Evolutionary conservation across 768 basidiomycete species (phyloP).

Genomic region (Chiua virens): DNA sequence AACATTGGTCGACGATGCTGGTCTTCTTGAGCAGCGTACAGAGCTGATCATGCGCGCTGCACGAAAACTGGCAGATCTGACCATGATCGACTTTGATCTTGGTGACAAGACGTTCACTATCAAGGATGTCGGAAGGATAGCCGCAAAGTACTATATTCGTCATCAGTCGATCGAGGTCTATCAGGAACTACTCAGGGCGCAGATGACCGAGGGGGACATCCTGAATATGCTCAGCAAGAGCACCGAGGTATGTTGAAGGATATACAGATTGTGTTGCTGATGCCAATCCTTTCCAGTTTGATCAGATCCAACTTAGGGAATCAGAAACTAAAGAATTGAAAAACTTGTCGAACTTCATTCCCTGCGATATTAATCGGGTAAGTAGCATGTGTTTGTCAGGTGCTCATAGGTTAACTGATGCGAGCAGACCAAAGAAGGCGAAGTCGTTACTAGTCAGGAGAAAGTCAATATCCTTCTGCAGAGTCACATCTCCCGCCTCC

Average conservation of each 20-base stretch:
- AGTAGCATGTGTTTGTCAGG: constrained; percentile 12
- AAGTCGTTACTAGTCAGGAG: constrained; percentile 60
- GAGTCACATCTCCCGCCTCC: constrained; percentile 76
- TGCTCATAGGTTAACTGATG: neutral
- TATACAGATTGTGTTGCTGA: neutral
- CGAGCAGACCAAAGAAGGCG: constrained; percentile 31
- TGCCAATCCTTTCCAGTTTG: constrained; percentile 56
- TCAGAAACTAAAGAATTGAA: constrained; percentile 85
- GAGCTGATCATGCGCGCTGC: constrained; percentile 70
- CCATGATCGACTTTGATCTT: constrained; percentile 81
- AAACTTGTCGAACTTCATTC: constrained; percentile 60
- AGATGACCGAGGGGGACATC: constrained; percentile 93
- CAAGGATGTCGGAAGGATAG: constrained; percentile 94
- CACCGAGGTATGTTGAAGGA: constrained; percentile 65
- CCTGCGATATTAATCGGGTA: constrained; percentile 84
- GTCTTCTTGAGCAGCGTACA: constrained; percentile 66
- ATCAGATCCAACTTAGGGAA: constrained; percentile 93
- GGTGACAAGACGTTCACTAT: constrained; percentile 58
- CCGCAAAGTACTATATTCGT: constrained; percentile 94
- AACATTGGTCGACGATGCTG: constrained; percentile 65
- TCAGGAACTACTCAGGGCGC: constrained; percentile 69
- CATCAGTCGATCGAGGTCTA: constrained; percentile 85
- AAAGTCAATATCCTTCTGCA: constrained; percentile 97
- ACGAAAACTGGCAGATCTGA: constrained; percentile 57
- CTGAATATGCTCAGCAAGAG: constrained; percentile 84